These are phyloP conservation scores for Crithidia acanthocephali DNA, from an alignment of 208 protist species.

Conservation along the genomic window DNA sequence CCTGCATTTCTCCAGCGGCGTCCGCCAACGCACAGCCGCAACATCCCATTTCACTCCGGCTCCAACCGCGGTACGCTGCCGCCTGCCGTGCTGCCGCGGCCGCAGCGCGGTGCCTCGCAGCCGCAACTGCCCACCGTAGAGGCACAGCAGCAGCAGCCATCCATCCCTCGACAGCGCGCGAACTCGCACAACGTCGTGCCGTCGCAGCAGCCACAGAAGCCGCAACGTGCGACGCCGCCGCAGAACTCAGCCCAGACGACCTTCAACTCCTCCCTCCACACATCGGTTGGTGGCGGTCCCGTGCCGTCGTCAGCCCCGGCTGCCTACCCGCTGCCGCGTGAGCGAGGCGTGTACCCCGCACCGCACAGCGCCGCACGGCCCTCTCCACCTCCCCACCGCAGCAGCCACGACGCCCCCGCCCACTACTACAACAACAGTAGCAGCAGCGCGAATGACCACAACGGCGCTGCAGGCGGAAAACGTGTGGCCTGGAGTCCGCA, in stretches of 20 bases:
- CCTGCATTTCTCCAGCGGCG: neutral
- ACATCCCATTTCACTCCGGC: slow-evolving; percentile 19
- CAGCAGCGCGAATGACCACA: neutral
- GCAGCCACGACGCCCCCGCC: neutral
- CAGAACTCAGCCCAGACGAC: slow-evolving; percentile 2
- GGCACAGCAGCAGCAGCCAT: neutral
- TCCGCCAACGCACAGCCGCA: slow-evolving; percentile 8
- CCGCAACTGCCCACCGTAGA: neutral
- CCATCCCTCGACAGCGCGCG: neutral
- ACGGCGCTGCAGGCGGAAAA: neutral
- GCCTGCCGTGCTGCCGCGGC: slow-evolving; percentile 5
- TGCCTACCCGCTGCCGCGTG: slow-evolving; percentile 12
- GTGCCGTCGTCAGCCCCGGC: slow-evolving; percentile 1
- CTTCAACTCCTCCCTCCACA: slow-evolving; percentile 3
- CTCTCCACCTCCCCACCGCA: slow-evolving; percentile 1
- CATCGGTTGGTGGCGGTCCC: neutral
- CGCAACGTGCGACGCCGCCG: slow-evolving; percentile 4
- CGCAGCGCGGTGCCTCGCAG: slow-evolving; percentile 18
- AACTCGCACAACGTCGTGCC: slow-evolving; percentile 9
- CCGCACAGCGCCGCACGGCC: slow-evolving; percentile 8
- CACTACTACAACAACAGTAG: neutral
- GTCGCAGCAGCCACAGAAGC: slow-evolving; percentile 1
- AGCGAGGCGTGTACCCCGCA: slow-evolving; percentile 14
- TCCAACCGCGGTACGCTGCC: neutral
- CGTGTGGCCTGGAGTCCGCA: neutral